These are phyloP conservation scores for Schizophyllum amplum DNA, from an alignment of 1,284 basidiomycete species.

Conservation along the genomic window DNA sequence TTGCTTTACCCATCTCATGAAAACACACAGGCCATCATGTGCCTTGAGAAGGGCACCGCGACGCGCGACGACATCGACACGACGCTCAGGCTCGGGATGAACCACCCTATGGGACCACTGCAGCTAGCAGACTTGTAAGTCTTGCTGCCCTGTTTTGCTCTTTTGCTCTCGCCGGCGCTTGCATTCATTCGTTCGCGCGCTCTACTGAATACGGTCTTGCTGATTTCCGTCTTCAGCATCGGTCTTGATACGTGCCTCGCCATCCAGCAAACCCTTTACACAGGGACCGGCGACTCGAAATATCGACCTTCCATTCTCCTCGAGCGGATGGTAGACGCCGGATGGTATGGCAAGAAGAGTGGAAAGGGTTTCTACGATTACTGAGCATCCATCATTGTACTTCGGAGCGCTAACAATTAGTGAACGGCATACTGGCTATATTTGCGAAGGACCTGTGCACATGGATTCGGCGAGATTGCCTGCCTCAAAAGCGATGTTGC, in stretches of 20 bases:
- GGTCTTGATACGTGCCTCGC: conserved; percentile 88
- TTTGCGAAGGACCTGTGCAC: too few species aligned
- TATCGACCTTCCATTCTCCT: conserved; percentile 90
- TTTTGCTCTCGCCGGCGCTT: conserved; percentile 2
- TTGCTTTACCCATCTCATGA: conserved; percentile 21
- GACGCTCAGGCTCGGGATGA: conserved; percentile 90
- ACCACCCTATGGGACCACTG: conserved; percentile 91
- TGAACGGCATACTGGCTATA: too few species aligned
- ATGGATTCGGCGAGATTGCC: too few species aligned
- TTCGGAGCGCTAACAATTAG: too few species aligned
- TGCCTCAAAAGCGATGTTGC: too few species aligned
- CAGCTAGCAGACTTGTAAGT: conserved; percentile 51
- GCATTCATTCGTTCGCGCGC: conserved; percentile 3
- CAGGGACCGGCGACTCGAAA: conserved; percentile 91
- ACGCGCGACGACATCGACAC: conserved; percentile 94
- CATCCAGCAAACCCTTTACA: conserved; percentile 84
- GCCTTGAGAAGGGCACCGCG: conserved; percentile 85
- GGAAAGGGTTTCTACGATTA: conserved; percentile 89
- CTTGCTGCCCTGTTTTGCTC: not conserved
- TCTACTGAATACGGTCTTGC: conserved; percentile 3
- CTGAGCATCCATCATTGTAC: too few species aligned
- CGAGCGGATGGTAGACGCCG: conserved; percentile 94
- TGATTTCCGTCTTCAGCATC: conserved; percentile 46
- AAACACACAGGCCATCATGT: conserved; percentile 75
- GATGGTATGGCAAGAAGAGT: conserved; percentile 90